These are phyloP conservation scores for Cornus florida DNA, from an alignment of 148 eudicot species.

Conservation along the genomic window DNA sequence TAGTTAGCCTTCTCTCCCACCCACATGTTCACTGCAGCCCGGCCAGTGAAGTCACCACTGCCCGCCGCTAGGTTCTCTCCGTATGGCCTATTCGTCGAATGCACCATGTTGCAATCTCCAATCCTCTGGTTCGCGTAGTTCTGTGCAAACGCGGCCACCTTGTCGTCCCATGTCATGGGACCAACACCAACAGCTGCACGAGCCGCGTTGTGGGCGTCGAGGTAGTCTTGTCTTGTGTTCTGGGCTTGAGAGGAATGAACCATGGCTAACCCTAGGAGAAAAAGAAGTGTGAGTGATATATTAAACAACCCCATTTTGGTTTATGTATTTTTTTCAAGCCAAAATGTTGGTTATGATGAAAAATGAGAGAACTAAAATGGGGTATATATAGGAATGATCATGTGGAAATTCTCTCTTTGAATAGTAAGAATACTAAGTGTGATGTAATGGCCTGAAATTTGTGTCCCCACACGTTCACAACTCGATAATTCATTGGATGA, in stretches of 20 bases:
- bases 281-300: neutral
- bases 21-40: conserved; percentile 35
- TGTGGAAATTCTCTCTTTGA: neutral
- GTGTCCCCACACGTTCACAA: too few relatives aligned
- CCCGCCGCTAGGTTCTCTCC: conserved; percentile 62
- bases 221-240: conserved; percentile 34
- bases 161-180: conserved; percentile 45
- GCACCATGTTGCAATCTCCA: conserved; percentile 44
- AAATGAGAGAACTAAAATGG: neutral
- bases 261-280: neutral
- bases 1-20: conserved; percentile 37
- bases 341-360: neutral
- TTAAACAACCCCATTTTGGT: neutral
- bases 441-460: too few relatives aligned
- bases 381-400: conserved; percentile 1
- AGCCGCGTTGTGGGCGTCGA: conserved; percentile 36
- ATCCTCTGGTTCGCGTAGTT: conserved; percentile 42
- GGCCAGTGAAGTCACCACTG: conserved; percentile 26
- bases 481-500: too few relatives aligned
- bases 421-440: too few relatives aligned
- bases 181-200: conserved; percentile 40
- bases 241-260: conserved; percentile 15
- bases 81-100: conserved; percentile 34
- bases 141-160: conserved; percentile 38
- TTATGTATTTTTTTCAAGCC: neutral